Conservation (phyloP, 805 yeast species). For the Candida coquimbonensis region DNA sequence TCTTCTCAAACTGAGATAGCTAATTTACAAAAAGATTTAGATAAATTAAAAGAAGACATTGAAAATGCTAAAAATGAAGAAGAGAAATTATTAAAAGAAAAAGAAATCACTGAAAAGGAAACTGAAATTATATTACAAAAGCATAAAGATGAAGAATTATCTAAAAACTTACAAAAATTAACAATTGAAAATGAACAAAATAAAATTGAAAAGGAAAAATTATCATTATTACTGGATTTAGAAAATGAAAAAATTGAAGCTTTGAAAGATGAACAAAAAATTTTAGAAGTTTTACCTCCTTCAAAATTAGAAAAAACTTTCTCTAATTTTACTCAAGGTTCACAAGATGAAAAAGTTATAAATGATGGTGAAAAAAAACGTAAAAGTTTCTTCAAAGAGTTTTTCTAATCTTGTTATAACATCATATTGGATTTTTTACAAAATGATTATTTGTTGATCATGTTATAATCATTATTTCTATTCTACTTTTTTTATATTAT, state of each 20-base stretch:
- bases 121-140: slow-evolving; percentile 26
- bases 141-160: slow-evolving; percentile 31
- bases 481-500: no score
- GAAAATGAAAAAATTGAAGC: slow-evolving; percentile 29
- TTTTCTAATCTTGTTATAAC: slow-evolving; percentile 1
- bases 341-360: slow-evolving; percentile 24
- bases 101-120: slow-evolving; percentile 26
- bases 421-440: no score
- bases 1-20: slow-evolving; percentile 36
- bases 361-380: slow-evolving; percentile 13
- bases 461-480: no score
- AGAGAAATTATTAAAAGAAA: slow-evolving; percentile 26
- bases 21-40: slow-evolving; percentile 29
- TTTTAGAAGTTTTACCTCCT: slow-evolving; percentile 35
- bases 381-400: slow-evolving; percentile 23
- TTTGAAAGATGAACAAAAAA: slow-evolving; percentile 30
- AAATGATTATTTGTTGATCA: no score
- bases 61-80: slow-evolving; percentile 24
- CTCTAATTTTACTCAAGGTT: slow-evolving; percentile 41
- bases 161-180: slow-evolving; percentile 30
- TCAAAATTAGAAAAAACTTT: slow-evolving; percentile 27
- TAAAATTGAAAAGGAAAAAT: slow-evolving; percentile 29
- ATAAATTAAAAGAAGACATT: slow-evolving; percentile 26
- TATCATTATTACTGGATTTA: slow-evolving; percentile 28
- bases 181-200: slow-evolving; percentile 32